Conservation (phyloP, 2,329 filamentous ascomycete species). For the Fusarium virguliforme region DNA sequence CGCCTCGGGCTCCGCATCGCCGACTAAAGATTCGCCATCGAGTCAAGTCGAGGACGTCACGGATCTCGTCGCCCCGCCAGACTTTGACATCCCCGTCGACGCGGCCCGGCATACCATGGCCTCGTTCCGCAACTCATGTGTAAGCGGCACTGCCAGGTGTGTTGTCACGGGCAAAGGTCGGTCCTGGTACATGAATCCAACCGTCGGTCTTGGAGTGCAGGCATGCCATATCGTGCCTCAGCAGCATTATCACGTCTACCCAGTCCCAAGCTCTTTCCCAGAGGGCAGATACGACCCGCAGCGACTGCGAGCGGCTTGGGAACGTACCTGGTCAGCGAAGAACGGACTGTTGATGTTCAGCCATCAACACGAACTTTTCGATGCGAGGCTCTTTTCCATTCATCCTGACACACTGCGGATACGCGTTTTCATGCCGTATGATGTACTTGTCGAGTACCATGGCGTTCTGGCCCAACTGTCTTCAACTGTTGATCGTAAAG, state of each 20-base stretch:
- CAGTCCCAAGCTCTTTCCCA: constrained; percentile 8
- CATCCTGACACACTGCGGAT: constrained; percentile 41
- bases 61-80: not conserved
- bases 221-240: constrained; percentile 43
- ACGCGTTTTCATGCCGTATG: constrained; percentile 42
- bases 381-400: constrained; percentile 40
- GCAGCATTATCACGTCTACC: constrained; percentile 41
- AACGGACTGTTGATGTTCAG: constrained; percentile 42
- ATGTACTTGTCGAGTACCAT: constrained; percentile 36
- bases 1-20: constrained; percentile 5
- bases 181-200: constrained; percentile 26
- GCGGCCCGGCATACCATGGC: not conserved
- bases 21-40: not conserved
- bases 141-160: constrained; percentile 11
- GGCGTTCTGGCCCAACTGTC: constrained; percentile 27
- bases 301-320: constrained; percentile 12
- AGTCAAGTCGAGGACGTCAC: constrained; percentile 11
- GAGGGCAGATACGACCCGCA: not conserved
- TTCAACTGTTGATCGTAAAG: constrained; percentile 18
- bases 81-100: not conserved
- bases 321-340: constrained; percentile 10
- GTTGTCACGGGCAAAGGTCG: constrained; percentile 28
- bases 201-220: constrained; percentile 31
- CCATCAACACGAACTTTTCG: constrained; percentile 41
- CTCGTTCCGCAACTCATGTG: constrained; percentile 2